Conservation (phyloP, 176 grass and related monocot genomes). For the Musa beccarii region DNA sequence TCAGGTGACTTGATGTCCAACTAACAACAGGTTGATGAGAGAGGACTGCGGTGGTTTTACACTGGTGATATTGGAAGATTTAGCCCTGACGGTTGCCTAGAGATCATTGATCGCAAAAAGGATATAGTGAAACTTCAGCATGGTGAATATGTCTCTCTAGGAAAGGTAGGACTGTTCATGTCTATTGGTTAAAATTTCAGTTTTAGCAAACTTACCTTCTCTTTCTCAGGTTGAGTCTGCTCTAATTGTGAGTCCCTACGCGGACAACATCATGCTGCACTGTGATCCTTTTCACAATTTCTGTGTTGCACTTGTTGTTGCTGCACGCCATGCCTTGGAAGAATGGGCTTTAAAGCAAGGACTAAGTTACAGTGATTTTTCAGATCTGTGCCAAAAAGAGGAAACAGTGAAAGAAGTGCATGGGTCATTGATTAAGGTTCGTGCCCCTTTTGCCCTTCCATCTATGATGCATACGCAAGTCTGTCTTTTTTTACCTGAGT, state of each 20-base stretch:
- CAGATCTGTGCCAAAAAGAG: constrained; percentile 60
- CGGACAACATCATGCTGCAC: constrained; percentile 83
- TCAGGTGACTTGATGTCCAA: background rate
- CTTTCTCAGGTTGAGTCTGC: constrained; percentile 56
- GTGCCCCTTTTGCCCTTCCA: constrained; percentile 1
- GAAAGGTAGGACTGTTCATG: constrained; percentile 41
- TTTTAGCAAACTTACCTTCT: background rate
- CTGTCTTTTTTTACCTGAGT: too few relatives aligned
- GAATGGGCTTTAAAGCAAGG: constrained; percentile 57
- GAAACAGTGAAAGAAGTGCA: constrained; percentile 75
- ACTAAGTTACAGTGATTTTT: constrained; percentile 29
- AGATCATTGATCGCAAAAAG: constrained; percentile 93
- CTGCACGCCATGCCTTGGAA: constrained; percentile 40
- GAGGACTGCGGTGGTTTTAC: constrained; percentile 87
- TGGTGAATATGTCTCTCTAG: constrained; percentile 95
- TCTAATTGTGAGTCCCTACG: constrained; percentile 61
- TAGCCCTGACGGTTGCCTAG: constrained; percentile 78
- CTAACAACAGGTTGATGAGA: constrained; percentile 57
- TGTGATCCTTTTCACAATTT: constrained; percentile 66
- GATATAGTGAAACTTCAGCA: constrained; percentile 96
- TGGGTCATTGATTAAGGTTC: constrained; percentile 59
- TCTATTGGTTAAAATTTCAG: background rate
- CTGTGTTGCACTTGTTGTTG: constrained; percentile 63
- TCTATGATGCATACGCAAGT: background rate
- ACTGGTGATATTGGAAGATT: constrained; percentile 74